Conservation (phyloP, 2,329 filamentous ascomycete species). For the Pseudocercospora macadamiae region DNA sequence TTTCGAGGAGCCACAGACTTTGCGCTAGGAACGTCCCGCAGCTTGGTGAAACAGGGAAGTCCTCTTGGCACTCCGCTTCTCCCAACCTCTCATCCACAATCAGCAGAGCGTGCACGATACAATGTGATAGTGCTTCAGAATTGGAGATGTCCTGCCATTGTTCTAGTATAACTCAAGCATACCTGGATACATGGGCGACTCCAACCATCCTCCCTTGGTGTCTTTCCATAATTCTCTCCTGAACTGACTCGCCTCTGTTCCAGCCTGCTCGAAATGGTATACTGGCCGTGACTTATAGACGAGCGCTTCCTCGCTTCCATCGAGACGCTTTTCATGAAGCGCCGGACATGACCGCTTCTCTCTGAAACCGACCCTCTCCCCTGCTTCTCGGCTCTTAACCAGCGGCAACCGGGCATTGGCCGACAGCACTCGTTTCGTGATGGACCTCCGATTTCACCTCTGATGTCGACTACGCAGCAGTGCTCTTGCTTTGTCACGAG, state of each 20-base stretch:
- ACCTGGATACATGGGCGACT: not conserved
- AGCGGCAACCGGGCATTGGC: not conserved
- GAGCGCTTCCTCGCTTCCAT: not conserved
- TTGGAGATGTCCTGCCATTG: not conserved
- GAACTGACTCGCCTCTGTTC: not conserved
- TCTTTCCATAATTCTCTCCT: not conserved
- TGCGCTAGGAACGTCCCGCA: not conserved
- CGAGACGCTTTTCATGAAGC: not conserved
- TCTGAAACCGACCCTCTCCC: not conserved
- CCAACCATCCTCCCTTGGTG: not conserved
- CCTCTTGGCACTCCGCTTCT: not conserved
- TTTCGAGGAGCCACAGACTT: not conserved
- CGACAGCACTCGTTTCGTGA: not conserved
- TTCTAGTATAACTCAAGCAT: not conserved
- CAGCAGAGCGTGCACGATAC: not conserved
- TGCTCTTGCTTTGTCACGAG: not conserved
- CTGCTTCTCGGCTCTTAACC: not conserved
- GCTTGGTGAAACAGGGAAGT: not conserved
- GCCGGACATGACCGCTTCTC: not conserved
- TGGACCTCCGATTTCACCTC: not conserved
- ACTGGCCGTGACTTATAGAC: not conserved
- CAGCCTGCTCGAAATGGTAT: not conserved
- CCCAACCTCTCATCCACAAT: slow-evolving; percentile 3
- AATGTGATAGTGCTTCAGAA: slow-evolving; percentile 3
- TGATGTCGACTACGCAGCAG: not conserved